Percentiles rank a stretch among this genome's conserved stretches.
Evolutionary conservation across 371 early-diverging fungal species (phyloP).

Genomic region (Actinomortierella ambigua): DNA sequence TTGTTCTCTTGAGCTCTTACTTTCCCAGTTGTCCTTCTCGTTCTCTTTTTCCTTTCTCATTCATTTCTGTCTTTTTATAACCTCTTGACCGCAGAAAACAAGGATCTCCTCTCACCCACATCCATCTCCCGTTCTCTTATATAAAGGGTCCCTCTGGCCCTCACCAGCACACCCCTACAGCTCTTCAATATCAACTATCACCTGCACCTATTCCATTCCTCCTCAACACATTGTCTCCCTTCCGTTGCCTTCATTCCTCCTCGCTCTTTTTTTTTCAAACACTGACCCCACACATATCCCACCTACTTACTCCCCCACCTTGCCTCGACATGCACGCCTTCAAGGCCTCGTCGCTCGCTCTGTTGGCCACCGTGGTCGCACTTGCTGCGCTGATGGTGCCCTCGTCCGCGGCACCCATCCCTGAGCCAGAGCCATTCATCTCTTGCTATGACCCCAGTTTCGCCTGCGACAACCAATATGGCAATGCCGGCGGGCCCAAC

Average conservation of each 20-base stretch:
- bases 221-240: not conserved
- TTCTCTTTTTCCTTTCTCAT: not conserved
- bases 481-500: conserved; percentile 3
- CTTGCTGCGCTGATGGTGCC: too few relatives aligned
- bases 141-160: too few relatives aligned
- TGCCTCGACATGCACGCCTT: not conserved
- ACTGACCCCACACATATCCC: not conserved
- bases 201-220: not conserved
- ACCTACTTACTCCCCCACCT: conserved; percentile 3
- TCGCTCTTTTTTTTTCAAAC: too few relatives aligned
- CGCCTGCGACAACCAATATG: conserved; percentile 5
- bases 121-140: too few relatives aligned
- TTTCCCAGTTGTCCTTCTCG: too few relatives aligned
- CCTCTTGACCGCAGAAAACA: too few relatives aligned
- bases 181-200: too few relatives aligned
- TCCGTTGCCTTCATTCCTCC: too few relatives aligned
- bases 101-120: too few relatives aligned
- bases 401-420: conserved; percentile 4
- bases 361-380: not conserved
- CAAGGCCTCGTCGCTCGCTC: too few relatives aligned
- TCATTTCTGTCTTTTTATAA: not conserved
- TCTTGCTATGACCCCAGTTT: conserved; percentile 7
- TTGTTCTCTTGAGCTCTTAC: too few relatives aligned
- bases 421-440: not conserved
- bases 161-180: too few relatives aligned